phyloP scores from a whole-genome alignment of 2,329 filamentous ascomycete species.

The Penicillium hordei region DNA sequence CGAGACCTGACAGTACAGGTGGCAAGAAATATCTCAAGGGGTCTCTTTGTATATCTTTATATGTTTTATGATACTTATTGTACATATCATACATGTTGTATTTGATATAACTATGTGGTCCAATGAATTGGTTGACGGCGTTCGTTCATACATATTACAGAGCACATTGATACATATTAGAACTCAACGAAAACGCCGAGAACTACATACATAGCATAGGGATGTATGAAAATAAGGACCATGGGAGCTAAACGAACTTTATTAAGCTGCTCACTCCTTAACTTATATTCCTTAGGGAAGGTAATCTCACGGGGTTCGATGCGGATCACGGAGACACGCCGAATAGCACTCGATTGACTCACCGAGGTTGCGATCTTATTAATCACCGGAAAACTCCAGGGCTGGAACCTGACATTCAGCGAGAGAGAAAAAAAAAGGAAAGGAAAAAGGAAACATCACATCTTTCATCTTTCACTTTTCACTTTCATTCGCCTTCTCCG shows the following conservation, averaged over 20 bases:
- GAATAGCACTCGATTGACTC: constrained; percentile 21
- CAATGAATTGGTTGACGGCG: not conserved
- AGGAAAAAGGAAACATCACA: not conserved
- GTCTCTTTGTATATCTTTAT: not conserved
- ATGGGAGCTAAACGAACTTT: not conserved
- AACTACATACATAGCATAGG: not conserved
- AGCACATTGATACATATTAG: not conserved
- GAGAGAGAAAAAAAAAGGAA: no score
- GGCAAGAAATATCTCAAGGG: not conserved
- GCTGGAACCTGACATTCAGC: not conserved
- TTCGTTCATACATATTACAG: not conserved
- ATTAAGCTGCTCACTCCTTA: not conserved
- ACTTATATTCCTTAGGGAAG: not conserved
- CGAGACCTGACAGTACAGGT: constrained; percentile 1
- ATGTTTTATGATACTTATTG: not conserved
- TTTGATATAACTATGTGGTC: not conserved
- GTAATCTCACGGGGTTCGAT: not conserved
- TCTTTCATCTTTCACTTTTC: not conserved
- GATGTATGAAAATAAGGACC: not conserved
- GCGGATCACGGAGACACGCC: constrained; percentile 5
- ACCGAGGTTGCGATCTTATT: constrained; percentile 21
- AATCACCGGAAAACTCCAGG: constrained; percentile 8
- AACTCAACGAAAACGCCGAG: not conserved
- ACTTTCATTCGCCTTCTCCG: constrained; percentile 1
- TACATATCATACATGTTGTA: not conserved